phyloP scores from a whole-genome alignment of 805 yeast species.

The Candida sanyiensis region DNA sequence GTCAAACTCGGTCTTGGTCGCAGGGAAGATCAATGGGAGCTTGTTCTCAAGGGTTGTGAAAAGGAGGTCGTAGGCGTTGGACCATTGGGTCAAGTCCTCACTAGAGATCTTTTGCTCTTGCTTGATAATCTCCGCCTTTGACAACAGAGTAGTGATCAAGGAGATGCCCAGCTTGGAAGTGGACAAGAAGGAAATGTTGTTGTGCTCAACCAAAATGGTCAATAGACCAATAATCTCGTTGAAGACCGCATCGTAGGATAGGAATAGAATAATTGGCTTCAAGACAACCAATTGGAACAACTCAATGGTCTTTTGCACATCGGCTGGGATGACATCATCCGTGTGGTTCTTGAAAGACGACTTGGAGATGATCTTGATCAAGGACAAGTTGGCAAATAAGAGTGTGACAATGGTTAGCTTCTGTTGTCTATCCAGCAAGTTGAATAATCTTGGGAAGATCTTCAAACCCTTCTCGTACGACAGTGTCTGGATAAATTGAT shows the following conservation, averaged over 20 bases:
- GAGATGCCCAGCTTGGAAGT: slow-evolving; percentile 78
- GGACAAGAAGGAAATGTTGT: slow-evolving; percentile 51
- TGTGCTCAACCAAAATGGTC: slow-evolving; percentile 62
- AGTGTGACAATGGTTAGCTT: slow-evolving; percentile 71
- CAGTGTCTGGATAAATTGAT: slow-evolving; percentile 76
- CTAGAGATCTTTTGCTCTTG: slow-evolving; percentile 61
- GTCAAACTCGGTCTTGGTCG: slow-evolving; percentile 32
- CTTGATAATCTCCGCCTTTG: slow-evolving; percentile 85
- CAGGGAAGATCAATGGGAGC: slow-evolving; percentile 77
- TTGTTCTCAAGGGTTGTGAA: slow-evolving; percentile 77
- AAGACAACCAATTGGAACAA: slow-evolving; percentile 74
- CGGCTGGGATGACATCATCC: slow-evolving; percentile 46
- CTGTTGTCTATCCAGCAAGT: slow-evolving; percentile 72
- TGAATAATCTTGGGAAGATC: slow-evolving; percentile 81
- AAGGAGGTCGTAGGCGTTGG: slow-evolving; percentile 70
- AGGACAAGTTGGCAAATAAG: slow-evolving; percentile 73
- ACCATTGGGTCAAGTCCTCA: slow-evolving; percentile 53
- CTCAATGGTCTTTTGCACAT: slow-evolving; percentile 57
- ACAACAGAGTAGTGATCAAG: slow-evolving; percentile 79
- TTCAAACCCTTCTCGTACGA: slow-evolving; percentile 85
- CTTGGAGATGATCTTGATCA: slow-evolving; percentile 67
- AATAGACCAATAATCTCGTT: slow-evolving; percentile 74
- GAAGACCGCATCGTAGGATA: slow-evolving; percentile 70
- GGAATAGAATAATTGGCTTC: slow-evolving; percentile 76
- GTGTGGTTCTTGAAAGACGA: slow-evolving; percentile 72